These are phyloP conservation scores for Nemania abortiva DNA, from an alignment of 2,329 filamentous ascomycete genomes.

Conservation along the genomic window DNA sequence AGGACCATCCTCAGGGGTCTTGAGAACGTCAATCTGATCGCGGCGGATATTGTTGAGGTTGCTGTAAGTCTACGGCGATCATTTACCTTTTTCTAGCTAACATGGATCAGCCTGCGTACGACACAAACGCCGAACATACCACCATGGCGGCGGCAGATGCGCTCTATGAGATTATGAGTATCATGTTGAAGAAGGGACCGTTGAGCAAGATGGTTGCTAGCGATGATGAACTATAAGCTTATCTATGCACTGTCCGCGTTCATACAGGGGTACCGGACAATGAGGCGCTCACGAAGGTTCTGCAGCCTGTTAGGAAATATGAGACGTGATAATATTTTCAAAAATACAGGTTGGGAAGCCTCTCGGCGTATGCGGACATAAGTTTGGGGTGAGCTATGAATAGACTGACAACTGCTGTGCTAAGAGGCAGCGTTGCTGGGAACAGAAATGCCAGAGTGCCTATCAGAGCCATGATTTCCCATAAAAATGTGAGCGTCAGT, in stretches of 20 bases:
- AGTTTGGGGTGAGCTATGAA: neutral
- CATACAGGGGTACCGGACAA: neutral
- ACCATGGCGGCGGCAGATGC: constrained; percentile 70
- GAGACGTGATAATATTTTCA: neutral
- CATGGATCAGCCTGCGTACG: constrained; percentile 64
- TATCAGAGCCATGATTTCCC: no score
- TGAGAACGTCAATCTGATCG: constrained; percentile 76
- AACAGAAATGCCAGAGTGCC: neutral
- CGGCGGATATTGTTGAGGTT: constrained; percentile 79
- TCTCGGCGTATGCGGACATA: neutral
- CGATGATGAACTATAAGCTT: constrained; percentile 40
- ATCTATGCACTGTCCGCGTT: neutral
- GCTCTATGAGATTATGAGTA: constrained; percentile 77
- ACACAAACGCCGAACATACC: constrained; percentile 73
- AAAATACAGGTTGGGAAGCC: neutral
- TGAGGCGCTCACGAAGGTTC: neutral
- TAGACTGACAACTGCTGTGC: neutral
- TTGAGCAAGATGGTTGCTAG: constrained; percentile 55
- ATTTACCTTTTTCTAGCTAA: neutral
- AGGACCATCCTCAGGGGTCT: constrained; percentile 77
- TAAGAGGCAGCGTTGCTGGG: neutral
- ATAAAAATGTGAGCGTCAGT: no score
- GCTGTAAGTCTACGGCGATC: constrained; percentile 57
- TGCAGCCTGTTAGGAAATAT: neutral
- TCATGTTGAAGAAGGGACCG: constrained; percentile 79